Conservation (phyloP, 2,329 filamentous ascomycete genomes). For the Talaromyces sp. region DNA sequence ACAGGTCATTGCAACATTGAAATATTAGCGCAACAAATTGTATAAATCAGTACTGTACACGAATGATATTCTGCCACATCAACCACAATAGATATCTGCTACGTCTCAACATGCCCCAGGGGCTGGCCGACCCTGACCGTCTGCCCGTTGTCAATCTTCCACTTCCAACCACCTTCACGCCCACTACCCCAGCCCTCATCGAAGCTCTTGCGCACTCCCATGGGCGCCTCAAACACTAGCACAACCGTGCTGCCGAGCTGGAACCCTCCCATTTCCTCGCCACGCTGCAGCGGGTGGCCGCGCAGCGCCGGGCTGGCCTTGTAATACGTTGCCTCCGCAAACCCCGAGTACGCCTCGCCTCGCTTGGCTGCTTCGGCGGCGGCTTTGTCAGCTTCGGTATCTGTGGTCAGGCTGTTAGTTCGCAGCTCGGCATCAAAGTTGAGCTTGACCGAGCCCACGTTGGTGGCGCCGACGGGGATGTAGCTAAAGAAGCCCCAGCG, state of each 20-base stretch:
- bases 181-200: conserved; percentile 58
- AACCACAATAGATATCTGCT: neutral
- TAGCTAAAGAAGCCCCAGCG: conserved; percentile 97
- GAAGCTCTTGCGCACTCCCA: conserved; percentile 52
- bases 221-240: conserved; percentile 90
- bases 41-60: neutral
- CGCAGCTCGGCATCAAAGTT: conserved; percentile 95
- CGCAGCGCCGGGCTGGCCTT: conserved; percentile 71
- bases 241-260: conserved; percentile 93
- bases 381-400: conserved; percentile 83
- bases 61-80: neutral
- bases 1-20: too few relatives aligned
- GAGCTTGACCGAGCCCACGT: conserved; percentile 92
- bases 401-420: conserved; percentile 85
- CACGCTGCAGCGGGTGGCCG: conserved; percentile 77
- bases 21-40: neutral
- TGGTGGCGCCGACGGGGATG: conserved; percentile 92
- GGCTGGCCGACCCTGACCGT: conserved; percentile 85
- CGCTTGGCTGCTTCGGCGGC: conserved; percentile 71
- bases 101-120: conserved; percentile 64
- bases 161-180: conserved; percentile 69
- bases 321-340: conserved; percentile 84
- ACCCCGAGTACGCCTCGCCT: conserved; percentile 84
- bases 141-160: conserved; percentile 83
- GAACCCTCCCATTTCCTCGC: conserved; percentile 98